A percentile compares a stretch with the other conserved stretches of the same genome.
phyloP scores from a whole-genome alignment of 176 grass and related monocot genomes.

The Oryza officinalis region DNA sequence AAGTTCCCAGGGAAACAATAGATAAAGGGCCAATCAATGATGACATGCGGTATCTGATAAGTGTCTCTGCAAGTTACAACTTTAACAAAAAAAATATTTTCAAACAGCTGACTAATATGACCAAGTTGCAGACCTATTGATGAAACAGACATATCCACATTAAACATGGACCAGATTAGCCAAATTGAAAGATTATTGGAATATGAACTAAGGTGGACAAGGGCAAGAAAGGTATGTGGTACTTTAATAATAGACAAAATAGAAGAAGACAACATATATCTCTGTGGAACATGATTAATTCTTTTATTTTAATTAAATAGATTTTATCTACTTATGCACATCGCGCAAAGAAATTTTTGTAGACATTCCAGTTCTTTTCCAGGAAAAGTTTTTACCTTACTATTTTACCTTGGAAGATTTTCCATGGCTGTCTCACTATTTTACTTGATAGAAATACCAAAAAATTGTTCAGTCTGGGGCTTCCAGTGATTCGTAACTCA shows the following conservation, averaged over 20 bases:
- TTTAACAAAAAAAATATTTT: neutral
- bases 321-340: too few relatives aligned
- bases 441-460: too few relatives aligned
- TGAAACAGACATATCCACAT: conserved; percentile 28
- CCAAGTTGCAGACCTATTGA: conserved; percentile 30
- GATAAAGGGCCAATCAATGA: neutral
- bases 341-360: neutral
- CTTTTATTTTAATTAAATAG: too few relatives aligned
- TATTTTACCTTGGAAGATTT: too few relatives aligned
- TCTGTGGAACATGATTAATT: too few relatives aligned
- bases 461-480: neutral
- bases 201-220: conserved; percentile 9
- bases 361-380: neutral
- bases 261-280: too few relatives aligned
- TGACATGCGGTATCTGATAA: conserved; percentile 9
- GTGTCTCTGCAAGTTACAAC: neutral
- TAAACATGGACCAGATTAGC: conserved; percentile 13
- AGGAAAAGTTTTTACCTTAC: neutral
- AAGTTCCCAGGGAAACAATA: neutral
- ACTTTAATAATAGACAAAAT: neutral
- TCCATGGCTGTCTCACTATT: too few relatives aligned
- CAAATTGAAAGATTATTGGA: conserved; percentile 25
- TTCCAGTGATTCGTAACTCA: neutral
- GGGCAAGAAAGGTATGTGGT: conserved; percentile 17
- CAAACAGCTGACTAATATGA: neutral